Evolutionary conservation across 23 red algal species (phyloP).

Genomic region (Gracilaria gracilis): DNA sequence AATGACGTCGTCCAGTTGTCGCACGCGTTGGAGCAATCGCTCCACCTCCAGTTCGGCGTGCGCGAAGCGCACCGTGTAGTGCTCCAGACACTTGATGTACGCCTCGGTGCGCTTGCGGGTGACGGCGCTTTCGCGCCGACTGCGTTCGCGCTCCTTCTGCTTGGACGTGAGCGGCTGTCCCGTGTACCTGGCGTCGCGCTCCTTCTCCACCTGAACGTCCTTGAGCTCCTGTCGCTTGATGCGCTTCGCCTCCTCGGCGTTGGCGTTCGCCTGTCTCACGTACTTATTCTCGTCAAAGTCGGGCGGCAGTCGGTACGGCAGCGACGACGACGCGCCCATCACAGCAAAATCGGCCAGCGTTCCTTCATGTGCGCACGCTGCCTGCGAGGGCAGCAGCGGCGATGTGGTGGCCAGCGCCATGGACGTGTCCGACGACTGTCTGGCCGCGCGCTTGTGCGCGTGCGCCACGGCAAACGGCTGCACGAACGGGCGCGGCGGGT

Average conservation of each 20-base stretch:
- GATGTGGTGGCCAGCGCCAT: too few species aligned
- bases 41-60: slow-evolving; percentile 4
- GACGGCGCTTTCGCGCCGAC: slow-evolving; percentile 61
- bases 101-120: slow-evolving; percentile 57
- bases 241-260: slow-evolving; percentile 57
- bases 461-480: neutral
- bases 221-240: slow-evolving; percentile 40
- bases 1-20: neutral
- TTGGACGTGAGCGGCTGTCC: slow-evolving; percentile 34
- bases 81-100: slow-evolving; percentile 49
- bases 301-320: neutral
- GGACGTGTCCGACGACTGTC: too few species aligned
- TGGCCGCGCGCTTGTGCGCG: neutral
- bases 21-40: neutral
- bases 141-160: slow-evolving; percentile 62
- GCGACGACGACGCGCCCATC: neutral
- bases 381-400: neutral
- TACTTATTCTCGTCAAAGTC: slow-evolving; percentile 39
- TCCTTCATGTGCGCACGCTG: neutral
- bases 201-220: slow-evolving; percentile 38
- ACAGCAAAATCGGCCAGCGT: neutral
- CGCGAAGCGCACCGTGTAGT: neutral
- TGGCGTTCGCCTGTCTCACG: slow-evolving; percentile 12
- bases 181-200: slow-evolving; percentile 21
- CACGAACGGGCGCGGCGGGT: neutral